Evolutionary conservation across 1,284 basidiomycete species (phyloP).

Genomic region (Blastosporella zonata): DNA sequence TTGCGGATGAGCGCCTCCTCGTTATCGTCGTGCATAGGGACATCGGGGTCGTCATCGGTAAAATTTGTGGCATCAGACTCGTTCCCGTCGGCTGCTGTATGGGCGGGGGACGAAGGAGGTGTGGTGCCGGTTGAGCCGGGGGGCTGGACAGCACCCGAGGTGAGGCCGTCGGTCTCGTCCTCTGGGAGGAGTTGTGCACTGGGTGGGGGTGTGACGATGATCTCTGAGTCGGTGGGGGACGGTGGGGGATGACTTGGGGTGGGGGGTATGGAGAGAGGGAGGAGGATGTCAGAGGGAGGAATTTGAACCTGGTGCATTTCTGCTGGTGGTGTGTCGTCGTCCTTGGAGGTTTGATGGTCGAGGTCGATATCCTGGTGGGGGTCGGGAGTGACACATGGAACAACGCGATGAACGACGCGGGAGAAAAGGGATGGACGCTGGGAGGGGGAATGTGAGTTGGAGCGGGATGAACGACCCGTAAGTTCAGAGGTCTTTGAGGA

Average conservation of each 20-base stretch:
- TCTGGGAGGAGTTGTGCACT: conserved; percentile 40
- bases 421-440: conserved; percentile 27
- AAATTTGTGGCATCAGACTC: conserved; percentile 44
- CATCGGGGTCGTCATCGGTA: conserved; percentile 43
- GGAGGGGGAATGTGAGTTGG: conserved; percentile 16
- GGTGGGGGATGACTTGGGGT: conserved; percentile 29
- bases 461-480: conserved; percentile 14
- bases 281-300: conserved; percentile 12
- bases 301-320: conserved; percentile 19
- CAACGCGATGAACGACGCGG: conserved; percentile 27
- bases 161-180: conserved; percentile 47
- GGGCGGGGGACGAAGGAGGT: conserved; percentile 22
- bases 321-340: not conserved
- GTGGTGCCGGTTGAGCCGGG: conserved; percentile 39
- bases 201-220: conserved; percentile 41
- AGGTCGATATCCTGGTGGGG: not conserved
- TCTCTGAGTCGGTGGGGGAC: conserved; percentile 34
- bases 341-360: not conserved
- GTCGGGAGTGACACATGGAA: conserved; percentile 28
- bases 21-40: conserved; percentile 38
- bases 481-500: conserved; percentile 31
- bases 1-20: conserved; percentile 45
- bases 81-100: conserved; percentile 28
- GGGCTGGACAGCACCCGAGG: conserved; percentile 50
- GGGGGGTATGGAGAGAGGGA: conserved; percentile 23